phyloP scores from a whole-genome alignment of 352 stramenopile species.

The Pythium diclinum region DNA sequence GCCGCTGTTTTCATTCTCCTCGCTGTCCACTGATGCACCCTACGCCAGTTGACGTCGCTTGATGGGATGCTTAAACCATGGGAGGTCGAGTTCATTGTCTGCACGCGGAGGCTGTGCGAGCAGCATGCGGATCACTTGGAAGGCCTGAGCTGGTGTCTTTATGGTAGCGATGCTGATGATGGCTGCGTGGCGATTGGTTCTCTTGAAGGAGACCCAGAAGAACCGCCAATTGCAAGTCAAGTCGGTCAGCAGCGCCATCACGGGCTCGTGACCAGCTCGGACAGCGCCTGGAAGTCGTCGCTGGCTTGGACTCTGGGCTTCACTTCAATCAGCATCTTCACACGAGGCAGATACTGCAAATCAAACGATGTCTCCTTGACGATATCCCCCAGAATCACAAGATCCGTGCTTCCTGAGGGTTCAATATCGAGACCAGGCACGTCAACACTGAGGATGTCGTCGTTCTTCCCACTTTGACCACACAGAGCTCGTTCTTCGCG shows the following conservation, averaged over 20 bases:
- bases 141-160: slow-evolving; percentile 26
- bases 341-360: slow-evolving; percentile 30
- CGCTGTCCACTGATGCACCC: slow-evolving; percentile 24
- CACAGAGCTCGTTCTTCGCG: not conserved
- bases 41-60: slow-evolving; percentile 39
- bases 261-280: slow-evolving; percentile 41
- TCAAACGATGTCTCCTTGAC: slow-evolving; percentile 17
- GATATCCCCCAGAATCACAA: slow-evolving; percentile 40
- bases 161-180: slow-evolving; percentile 30
- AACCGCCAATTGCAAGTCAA: slow-evolving; percentile 33
- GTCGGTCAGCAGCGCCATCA: slow-evolving; percentile 48
- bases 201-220: slow-evolving; percentile 40
- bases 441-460: not conserved
- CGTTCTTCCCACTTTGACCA: not conserved
- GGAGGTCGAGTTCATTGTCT: slow-evolving; percentile 27
- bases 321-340: slow-evolving; percentile 52
- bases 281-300: slow-evolving; percentile 34
- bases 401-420: slow-evolving; percentile 34
- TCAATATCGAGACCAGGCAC: slow-evolving; percentile 34
- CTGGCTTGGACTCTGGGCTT: slow-evolving; percentile 30
- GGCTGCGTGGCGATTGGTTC: not conserved
- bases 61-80: slow-evolving; percentile 29
- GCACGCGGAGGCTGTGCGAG: slow-evolving; percentile 27
- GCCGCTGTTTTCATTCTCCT: slow-evolving; percentile 26
- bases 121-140: slow-evolving; percentile 35